Percentiles rank a stretch among this genome's conserved stretches.
Conservation (phyloP, 2,329 filamentous ascomycete species). For the Alternaria sp. region DNA sequence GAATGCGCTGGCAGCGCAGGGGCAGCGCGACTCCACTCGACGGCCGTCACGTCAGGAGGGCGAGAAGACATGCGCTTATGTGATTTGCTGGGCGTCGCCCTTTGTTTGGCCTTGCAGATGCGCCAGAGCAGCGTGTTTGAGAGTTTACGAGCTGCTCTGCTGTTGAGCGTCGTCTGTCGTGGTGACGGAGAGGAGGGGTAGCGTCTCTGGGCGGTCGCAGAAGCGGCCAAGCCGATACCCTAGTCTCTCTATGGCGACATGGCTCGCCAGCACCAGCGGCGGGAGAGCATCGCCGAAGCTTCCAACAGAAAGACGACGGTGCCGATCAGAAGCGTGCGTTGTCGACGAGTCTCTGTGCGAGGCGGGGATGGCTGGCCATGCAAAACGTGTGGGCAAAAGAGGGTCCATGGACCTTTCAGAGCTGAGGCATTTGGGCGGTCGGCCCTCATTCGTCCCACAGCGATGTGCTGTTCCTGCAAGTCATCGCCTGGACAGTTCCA, state of each 20-base stretch:
- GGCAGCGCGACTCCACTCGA: conserved; percentile 28
- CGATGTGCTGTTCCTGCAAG: conserved; percentile 37
- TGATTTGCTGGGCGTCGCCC: conserved; percentile 24
- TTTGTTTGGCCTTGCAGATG: conserved; percentile 10
- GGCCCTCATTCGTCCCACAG: conserved; percentile 24
- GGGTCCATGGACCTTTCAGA: background rate
- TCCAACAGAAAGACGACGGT: conserved; percentile 8
- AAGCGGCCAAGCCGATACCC: conserved; percentile 25
- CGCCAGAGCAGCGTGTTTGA: conserved; percentile 16
- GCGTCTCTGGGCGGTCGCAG: conserved; percentile 27
- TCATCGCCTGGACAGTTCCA: conserved; percentile 22
- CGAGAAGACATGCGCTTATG: conserved; percentile 20
- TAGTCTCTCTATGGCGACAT: conserved; percentile 1
- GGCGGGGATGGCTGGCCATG: conserved; percentile 25
- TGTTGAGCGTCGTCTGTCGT: conserved; percentile 8
- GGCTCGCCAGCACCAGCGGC: conserved; percentile 2
- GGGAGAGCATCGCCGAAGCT: conserved; percentile 12
- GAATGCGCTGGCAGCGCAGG: conserved; percentile 24
- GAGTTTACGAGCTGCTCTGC: conserved; percentile 4
- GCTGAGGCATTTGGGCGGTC: conserved; percentile 31
- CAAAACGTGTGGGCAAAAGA: conserved; percentile 13
- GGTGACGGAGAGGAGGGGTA: conserved; percentile 1
- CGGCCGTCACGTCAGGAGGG: conserved; percentile 30
- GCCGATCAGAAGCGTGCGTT: conserved; percentile 23
- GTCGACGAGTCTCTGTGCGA: conserved; percentile 24